These are phyloP conservation scores for Fusarium neocosmosporiellum DNA, from an alignment of 2,329 filamentous ascomycete genomes.

Conservation along the genomic window DNA sequence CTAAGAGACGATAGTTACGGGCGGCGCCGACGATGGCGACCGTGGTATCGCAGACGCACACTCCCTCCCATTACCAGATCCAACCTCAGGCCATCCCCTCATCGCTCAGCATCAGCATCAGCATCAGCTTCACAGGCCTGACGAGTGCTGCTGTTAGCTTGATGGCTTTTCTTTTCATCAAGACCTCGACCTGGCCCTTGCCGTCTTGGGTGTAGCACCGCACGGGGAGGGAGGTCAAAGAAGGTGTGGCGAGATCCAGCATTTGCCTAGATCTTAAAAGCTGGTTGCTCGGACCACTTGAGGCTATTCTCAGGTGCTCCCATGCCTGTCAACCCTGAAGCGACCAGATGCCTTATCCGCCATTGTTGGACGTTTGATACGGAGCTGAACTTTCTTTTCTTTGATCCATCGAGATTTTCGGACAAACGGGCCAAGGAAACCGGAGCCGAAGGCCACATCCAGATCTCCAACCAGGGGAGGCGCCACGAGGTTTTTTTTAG, in stretches of 20 bases:
- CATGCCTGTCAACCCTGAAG: not conserved
- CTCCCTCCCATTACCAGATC: conserved; percentile 34
- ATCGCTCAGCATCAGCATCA: conserved; percentile 11
- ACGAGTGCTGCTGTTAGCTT: conserved; percentile 14
- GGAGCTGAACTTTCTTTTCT: conserved; percentile 12
- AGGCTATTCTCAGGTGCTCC: conserved; percentile 17
- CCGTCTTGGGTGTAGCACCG: conserved; percentile 20
- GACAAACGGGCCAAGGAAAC: conserved; percentile 13
- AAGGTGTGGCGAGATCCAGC: conserved; percentile 35
- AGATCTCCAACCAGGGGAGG: conserved; percentile 8
- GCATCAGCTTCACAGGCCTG: conserved; percentile 1
- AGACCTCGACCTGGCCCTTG: conserved; percentile 17
- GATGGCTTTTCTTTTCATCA: conserved; percentile 3
- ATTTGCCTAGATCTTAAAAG: conserved; percentile 28
- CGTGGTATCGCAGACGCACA: conserved; percentile 35
- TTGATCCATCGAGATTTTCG: conserved; percentile 10
- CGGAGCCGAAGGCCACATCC: conserved; percentile 6
- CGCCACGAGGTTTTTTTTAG: conserved; percentile 26
- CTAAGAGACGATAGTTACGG: conserved; percentile 25
- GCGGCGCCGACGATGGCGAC: conserved; percentile 25
- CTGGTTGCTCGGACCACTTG: conserved; percentile 10
- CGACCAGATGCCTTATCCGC: conserved; percentile 26
- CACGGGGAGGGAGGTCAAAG: conserved; percentile 7
- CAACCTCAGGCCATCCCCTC: conserved; percentile 14
- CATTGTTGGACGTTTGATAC: conserved; percentile 7